Conservation (phyloP, 2,329 filamentous ascomycete species). For the Trichophyton mentagrophytes region DNA sequence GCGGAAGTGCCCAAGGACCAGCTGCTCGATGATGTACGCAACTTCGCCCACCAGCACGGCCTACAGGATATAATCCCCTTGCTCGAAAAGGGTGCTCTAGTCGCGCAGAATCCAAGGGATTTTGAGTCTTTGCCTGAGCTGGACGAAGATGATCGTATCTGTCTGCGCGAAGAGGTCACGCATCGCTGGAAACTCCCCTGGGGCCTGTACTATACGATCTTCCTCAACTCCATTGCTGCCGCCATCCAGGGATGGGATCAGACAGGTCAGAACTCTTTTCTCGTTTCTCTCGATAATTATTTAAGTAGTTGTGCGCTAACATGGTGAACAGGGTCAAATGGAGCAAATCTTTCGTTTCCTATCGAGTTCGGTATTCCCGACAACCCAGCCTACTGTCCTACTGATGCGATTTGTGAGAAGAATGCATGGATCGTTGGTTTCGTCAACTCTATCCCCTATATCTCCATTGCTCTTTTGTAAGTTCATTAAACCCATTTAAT, state of each 20-base stretch:
- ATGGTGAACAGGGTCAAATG: conserved; percentile 31
- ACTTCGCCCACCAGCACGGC: conserved; percentile 43
- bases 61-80: conserved; percentile 43
- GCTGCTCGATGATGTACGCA: conserved; percentile 21
- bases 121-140: conserved; percentile 53
- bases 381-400: conserved; percentile 23
- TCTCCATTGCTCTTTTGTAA: conserved; percentile 38
- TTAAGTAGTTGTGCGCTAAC: background rate
- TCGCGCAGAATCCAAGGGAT: conserved; percentile 55
- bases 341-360: conserved; percentile 42
- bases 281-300: background rate
- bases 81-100: conserved; percentile 46
- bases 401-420: conserved; percentile 20
- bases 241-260: conserved; percentile 44
- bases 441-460: conserved; percentile 44
- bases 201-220: conserved; percentile 37
- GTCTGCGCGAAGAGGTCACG: conserved; percentile 33
- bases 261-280: conserved; percentile 23
- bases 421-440: conserved; percentile 49
- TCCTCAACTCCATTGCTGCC: conserved; percentile 42
- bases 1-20: conserved; percentile 21
- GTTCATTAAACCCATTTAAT: conserved; percentile 30
- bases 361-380: conserved; percentile 35
- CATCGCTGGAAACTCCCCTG: conserved; percentile 38
- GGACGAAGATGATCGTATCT: conserved; percentile 35